phyloP scores from a whole-genome alignment of 176 grass and related monocot species.

The Hsuehochloa calcarea region DNA sequence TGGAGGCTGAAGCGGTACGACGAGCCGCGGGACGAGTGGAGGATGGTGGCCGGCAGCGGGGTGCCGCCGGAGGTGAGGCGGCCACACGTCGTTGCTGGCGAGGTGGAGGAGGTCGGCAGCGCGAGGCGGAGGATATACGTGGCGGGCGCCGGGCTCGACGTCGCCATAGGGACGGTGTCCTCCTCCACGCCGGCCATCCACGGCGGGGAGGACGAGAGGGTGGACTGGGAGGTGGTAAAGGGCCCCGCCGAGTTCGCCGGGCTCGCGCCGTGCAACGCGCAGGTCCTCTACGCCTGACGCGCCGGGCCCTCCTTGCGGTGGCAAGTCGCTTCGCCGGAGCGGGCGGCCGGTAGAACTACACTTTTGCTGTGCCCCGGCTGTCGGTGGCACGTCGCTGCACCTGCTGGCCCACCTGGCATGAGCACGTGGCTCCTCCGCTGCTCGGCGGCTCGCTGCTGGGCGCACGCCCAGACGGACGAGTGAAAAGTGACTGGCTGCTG shows the following conservation, averaged over 20 bases:
- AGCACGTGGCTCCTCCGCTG: neutral
- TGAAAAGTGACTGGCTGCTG: no score
- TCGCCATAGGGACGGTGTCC: slow-evolving; percentile 54
- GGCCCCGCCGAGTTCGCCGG: slow-evolving; percentile 71
- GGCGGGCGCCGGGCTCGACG: slow-evolving; percentile 71
- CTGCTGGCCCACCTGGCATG: neutral
- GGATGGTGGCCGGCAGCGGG: slow-evolving; percentile 54
- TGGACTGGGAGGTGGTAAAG: slow-evolving; percentile 90
- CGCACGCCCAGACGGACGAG: neutral
- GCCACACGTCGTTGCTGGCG: slow-evolving; percentile 64
- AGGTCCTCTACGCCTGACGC: slow-evolving; percentile 63
- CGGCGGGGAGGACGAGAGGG: slow-evolving; percentile 39
- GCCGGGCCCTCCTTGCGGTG: neutral
- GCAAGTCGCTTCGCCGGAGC: slow-evolving; percentile 17
- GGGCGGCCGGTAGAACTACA: neutral
- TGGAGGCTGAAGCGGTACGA: slow-evolving; percentile 79
- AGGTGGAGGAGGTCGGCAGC: slow-evolving; percentile 28
- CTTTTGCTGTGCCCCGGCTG: neutral
- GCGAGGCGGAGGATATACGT: slow-evolving; percentile 56
- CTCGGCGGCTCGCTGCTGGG: neutral
- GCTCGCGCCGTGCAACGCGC: slow-evolving; percentile 73
- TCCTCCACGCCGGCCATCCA: neutral
- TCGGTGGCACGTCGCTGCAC: neutral
- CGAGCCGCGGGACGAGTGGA: slow-evolving; percentile 55
- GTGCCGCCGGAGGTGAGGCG: slow-evolving; percentile 59